Base-by-base conservation (phyloP, 1,284 basidiomycete genomes). In the Polyporus tsugae region DNA sequence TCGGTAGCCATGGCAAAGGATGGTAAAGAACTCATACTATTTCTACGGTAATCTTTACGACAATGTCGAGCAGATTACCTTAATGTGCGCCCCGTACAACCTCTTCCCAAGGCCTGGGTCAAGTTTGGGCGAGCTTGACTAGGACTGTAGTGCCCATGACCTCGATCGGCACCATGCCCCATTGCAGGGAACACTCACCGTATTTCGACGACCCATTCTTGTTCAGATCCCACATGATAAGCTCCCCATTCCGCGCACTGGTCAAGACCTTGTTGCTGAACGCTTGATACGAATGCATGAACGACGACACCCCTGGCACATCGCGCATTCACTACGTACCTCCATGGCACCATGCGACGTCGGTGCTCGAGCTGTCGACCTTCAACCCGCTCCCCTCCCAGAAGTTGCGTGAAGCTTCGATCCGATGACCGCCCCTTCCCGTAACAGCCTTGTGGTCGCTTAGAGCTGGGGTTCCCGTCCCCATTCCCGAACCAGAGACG, bases 191-290 rank as follows among this genome's bases (percentile, higher is more conserved):
- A n/a, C n/a, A n/a, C n/a, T 67, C 75, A 95, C 94, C 94, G 71
- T 90, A 90, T 80, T 93, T 95, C 57, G 85, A 86, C 1, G 82
- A 77, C 1, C 91, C 89, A 53, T 85, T 81, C 78, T 90, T 93
- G 73, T 90, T 88, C 29, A 95, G 76, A 78, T 96, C 95, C 89
- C 94, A 96, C 81, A 95, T 86, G 63, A 95, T 90, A 53, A 96
- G 86, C 72, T 95, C 94, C 0, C 95, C 95, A 72, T 93, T 94
- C 9, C 91, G 85, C 4, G 92, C 92, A 70, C 94, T 94, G 1
- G 94, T 95, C 42, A 95, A 80, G 64, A 96, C 88, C 81, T 95
- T 96, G 77, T 89, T 90, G 74, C 85, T 89, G 79, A 89, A 94
- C 13, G 80, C 94, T 96, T 69, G 15, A 62, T 19, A 25, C 10